These are phyloP conservation scores for Eruca vesicaria DNA, from an alignment of 441 rosid genomes.

Conservation along the genomic window DNA sequence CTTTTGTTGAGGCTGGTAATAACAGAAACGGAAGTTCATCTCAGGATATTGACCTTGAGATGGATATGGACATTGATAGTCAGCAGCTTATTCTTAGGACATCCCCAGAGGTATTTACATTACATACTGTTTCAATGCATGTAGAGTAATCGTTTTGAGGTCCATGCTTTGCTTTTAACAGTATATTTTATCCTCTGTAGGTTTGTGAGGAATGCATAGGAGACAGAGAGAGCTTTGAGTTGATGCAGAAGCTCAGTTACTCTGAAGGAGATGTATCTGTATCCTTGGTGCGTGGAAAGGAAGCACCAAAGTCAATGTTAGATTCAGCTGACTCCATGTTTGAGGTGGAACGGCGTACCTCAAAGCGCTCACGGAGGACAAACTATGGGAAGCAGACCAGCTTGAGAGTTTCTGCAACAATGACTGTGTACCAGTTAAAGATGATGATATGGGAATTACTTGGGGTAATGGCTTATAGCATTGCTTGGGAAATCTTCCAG, in stretches of 20 bases:
- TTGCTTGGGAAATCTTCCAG: background rate
- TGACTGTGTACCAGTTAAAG: conserved; percentile 86
- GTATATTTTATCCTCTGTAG: conserved; percentile 40
- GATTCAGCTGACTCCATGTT: conserved; percentile 67
- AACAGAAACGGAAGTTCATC: conserved; percentile 35
- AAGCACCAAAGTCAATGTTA: conserved; percentile 88
- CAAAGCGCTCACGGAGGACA: conserved; percentile 88
- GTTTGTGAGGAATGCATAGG: conserved; percentile 92
- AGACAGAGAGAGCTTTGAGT: conserved; percentile 88
- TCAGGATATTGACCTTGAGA: conserved; percentile 45
- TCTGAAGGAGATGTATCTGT: conserved; percentile 74
- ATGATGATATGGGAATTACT: conserved; percentile 99
- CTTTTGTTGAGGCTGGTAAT: conserved; percentile 54
- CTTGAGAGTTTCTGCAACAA: conserved; percentile 88
- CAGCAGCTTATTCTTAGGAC: conserved; percentile 58
- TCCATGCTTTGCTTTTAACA: conserved; percentile 2
- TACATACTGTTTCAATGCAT: background rate
- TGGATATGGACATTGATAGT: conserved; percentile 57
- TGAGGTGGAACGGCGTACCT: conserved; percentile 79
- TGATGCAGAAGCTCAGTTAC: conserved; percentile 88
- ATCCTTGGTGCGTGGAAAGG: conserved; percentile 81
- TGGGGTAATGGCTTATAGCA: conserved; percentile 62
- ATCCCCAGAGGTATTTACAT: conserved; percentile 62
- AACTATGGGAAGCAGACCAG: conserved; percentile 70
- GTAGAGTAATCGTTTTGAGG: background rate